These are phyloP conservation scores for Colletotrichum endophyticum DNA, from an alignment of 2,329 filamentous ascomycete genomes.

Conservation along the genomic window DNA sequence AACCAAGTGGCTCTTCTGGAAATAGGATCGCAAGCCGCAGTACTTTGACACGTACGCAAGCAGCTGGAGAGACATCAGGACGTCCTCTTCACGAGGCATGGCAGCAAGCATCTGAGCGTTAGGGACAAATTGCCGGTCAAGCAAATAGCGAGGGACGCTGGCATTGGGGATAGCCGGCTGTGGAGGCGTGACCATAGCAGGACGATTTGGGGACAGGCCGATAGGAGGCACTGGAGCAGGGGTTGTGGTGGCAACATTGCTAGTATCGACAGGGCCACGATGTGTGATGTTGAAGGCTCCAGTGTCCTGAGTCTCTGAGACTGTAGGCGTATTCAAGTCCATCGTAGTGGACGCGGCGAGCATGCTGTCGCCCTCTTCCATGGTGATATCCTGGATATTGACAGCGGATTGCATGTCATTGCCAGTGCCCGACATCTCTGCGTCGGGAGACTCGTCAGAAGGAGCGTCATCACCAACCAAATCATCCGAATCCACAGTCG, in stretches of 20 bases:
- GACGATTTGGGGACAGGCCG: conserved; percentile 76
- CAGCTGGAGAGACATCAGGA: conserved; percentile 96
- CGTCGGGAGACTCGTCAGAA: conserved; percentile 78
- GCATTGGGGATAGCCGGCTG: conserved; percentile 75
- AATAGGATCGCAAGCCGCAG: conserved; percentile 93
- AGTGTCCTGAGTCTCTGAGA: conserved; percentile 83
- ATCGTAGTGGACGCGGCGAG: conserved; percentile 73
- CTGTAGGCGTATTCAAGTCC: conserved; percentile 76
- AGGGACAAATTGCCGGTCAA: conserved; percentile 74
- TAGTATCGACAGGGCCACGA: conserved; percentile 82
- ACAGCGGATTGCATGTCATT: conserved; percentile 79
- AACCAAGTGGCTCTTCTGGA: conserved; percentile 92
- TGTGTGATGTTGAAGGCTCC: conserved; percentile 96
- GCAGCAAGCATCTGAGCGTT: conserved; percentile 80
- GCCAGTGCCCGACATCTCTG: conserved; percentile 79
- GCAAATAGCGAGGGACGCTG: conserved; percentile 78
- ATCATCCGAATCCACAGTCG: conserved; percentile 89
- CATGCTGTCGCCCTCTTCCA: conserved; percentile 82
- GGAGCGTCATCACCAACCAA: conserved; percentile 81
- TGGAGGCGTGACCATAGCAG: conserved; percentile 72
- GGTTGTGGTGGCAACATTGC: conserved; percentile 75
- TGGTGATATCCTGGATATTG: conserved; percentile 80
- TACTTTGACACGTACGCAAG: conserved; percentile 99
- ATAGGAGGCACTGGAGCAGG: conserved; percentile 70
- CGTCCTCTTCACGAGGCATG: conserved; percentile 96